These are phyloP conservation scores for Bolboschoenoplectus hybrid DNA, from an alignment of 202 grass and related monocot genomes.

Conservation along the genomic window DNA sequence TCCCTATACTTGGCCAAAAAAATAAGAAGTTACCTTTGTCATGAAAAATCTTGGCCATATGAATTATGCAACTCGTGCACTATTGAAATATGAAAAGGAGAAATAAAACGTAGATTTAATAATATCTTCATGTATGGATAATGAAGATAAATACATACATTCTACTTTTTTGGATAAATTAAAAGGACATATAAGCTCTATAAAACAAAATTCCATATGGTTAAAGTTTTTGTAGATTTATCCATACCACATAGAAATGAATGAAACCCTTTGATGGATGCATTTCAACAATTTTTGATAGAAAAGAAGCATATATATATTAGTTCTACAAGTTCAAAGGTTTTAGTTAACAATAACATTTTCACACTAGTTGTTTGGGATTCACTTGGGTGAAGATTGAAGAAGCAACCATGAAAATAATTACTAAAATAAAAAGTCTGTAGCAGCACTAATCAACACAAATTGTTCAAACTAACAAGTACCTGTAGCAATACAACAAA, in stretches of 20 bases:
- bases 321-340: neutral
- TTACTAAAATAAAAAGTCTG: neutral
- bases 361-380: neutral
- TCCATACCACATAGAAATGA: neutral
- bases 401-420: neutral
- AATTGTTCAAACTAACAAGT: neutral
- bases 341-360: neutral
- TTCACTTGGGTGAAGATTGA: neutral
- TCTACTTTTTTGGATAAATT: neutral
- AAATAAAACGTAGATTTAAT: neutral
- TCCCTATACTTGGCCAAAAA: neutral
- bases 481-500: neutral
- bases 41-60: slow-evolving; percentile 5
- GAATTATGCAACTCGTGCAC: neutral
- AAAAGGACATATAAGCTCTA: neutral
- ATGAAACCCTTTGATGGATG: neutral
- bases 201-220: neutral
- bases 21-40: neutral
- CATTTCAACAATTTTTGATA: no score
- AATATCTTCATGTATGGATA: neutral
- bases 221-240: neutral
- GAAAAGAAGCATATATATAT: neutral
- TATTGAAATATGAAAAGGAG: neutral
- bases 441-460: neutral
- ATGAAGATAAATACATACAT: slow-evolving; percentile 7